phyloP scores from a whole-genome alignment of 2,329 filamentous ascomycete species.

The Talaromyces marneffei region DNA sequence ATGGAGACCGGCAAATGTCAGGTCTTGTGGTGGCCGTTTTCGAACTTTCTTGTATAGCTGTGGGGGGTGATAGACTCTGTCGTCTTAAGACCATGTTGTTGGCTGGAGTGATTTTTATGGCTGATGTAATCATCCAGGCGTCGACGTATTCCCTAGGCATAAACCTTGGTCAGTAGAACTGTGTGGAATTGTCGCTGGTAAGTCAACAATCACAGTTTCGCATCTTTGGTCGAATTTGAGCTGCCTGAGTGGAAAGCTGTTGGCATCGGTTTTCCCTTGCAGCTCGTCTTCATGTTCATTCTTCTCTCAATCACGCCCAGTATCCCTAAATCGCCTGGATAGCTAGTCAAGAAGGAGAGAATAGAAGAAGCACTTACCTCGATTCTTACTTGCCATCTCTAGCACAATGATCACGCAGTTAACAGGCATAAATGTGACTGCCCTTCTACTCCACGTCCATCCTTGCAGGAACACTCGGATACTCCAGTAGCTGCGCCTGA shows the following conservation, averaged over 20 bases:
- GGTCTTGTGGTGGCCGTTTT: too few species aligned
- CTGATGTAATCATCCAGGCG: too few species aligned
- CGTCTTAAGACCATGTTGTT: too few species aligned
- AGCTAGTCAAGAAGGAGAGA: neutral
- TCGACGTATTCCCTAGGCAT: too few species aligned
- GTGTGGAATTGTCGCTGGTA: too few species aligned
- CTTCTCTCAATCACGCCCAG: constrained; percentile 29
- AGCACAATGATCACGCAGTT: constrained; percentile 27
- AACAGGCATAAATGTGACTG: constrained; percentile 26
- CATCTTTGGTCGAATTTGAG: too few species aligned
- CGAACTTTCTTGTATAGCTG: too few species aligned
- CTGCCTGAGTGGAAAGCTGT: neutral
- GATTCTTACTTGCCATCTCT: constrained; percentile 19
- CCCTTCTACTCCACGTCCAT: constrained; percentile 28
- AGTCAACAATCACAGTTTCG: too few species aligned
- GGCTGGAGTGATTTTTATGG: too few species aligned
- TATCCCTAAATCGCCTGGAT: constrained; percentile 1
- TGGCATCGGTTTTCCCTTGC: constrained; percentile 30
- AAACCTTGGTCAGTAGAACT: too few species aligned
- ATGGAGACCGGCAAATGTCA: too few species aligned
- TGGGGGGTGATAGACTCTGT: too few species aligned
- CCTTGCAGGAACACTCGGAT: constrained; percentile 20
- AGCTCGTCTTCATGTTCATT: constrained; percentile 38
- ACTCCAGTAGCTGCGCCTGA: constrained; percentile 12
- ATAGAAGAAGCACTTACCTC: constrained; percentile 20